phyloP scores from a whole-genome alignment of 2,329 filamentous ascomycete genomes.

The Diaporthe velutina region DNA sequence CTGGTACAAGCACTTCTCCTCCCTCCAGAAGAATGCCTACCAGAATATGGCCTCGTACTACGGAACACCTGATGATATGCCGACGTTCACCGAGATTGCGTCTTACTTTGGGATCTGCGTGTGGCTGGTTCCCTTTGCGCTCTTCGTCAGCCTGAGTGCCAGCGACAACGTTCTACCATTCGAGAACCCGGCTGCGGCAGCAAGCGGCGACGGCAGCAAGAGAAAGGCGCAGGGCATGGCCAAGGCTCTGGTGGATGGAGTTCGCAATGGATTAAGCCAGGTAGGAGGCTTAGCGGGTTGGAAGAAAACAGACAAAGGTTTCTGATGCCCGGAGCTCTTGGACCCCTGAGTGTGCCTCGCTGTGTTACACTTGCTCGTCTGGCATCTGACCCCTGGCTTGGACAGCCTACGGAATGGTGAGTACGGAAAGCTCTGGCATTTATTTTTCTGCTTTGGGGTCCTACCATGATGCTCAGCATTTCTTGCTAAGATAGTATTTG shows the following conservation, averaged over 20 bases:
- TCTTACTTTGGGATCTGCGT: conserved; percentile 97
- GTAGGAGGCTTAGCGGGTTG: conserved; percentile 55
- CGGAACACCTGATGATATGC: conserved; percentile 72
- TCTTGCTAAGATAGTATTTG: conserved; percentile 6
- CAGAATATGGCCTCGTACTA: conserved; percentile 71
- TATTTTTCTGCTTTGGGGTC: background rate
- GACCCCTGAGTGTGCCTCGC: background rate
- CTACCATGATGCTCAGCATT: conserved; percentile 2
- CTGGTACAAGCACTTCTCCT: conserved; percentile 95
- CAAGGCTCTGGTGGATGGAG: conserved; percentile 73
- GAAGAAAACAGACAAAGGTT: conserved; percentile 55
- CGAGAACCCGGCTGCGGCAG: conserved; percentile 74
- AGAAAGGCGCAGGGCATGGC: conserved; percentile 73
- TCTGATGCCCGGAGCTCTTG: conserved; percentile 43
- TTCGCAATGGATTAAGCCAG: conserved; percentile 65
- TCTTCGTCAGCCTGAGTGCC: conserved; percentile 94
- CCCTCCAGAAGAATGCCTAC: conserved; percentile 69
- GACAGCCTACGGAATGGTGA: conserved; percentile 32
- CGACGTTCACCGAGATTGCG: conserved; percentile 92
- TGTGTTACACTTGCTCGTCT: background rate
- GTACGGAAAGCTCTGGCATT: background rate
- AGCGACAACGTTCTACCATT: conserved; percentile 95
- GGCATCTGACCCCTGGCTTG: background rate
- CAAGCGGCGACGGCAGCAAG: conserved; percentile 60
- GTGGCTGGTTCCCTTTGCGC: conserved; percentile 94